Base-by-base conservation (phyloP, 1,139 yeast species). In the Hansenula lynferdii region DNA sequence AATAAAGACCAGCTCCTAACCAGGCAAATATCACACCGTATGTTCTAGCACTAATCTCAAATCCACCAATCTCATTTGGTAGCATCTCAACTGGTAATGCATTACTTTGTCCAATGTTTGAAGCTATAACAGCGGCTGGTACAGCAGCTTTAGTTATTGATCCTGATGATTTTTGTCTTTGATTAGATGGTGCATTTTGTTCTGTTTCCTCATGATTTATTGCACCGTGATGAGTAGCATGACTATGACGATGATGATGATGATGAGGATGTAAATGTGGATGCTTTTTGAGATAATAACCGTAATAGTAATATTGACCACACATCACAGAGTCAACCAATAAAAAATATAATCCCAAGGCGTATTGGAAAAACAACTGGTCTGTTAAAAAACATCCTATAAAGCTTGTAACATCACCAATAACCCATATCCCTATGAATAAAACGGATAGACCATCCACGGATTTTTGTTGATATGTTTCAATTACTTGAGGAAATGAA, bases 381-480 rank as follows among this genome's bases (percentile, higher is more conserved):
- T 76, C 72, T 17, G 94, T 90, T 40, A 89, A 57, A 14, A 87
- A 51, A 50, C 97, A 89, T 31, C 97, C 95, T 8, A 81, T 57
- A 40, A 90, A 71, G 44, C 92, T 85, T 11, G 92, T 69, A 20
- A 84, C 69, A 57, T 92, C 98, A 5, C 97, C 98, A 45, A 77
- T 56, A 44, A 86, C 73, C 96, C 97, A 89, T 40, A 84, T 76
- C 16, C 75, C 46, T 6, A 92, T 68, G 51, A 90, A 87, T 9
- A 72, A 70, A n/a, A 84, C 75, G 8, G 96, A 84, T 23, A 92
- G 69, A 1, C 97, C 97, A 28, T 82, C 95, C 1, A 94, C 95
- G 1, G 95, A 82, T 54, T 85, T 81, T 56, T 72, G 77, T 25
- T 67, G 67, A 59, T 84, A 85, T 53, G 90, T 90, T 53, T 81